Base-by-base conservation (phyloP, 148 eudicot species). In the Chenopodium suecicum region DNA sequence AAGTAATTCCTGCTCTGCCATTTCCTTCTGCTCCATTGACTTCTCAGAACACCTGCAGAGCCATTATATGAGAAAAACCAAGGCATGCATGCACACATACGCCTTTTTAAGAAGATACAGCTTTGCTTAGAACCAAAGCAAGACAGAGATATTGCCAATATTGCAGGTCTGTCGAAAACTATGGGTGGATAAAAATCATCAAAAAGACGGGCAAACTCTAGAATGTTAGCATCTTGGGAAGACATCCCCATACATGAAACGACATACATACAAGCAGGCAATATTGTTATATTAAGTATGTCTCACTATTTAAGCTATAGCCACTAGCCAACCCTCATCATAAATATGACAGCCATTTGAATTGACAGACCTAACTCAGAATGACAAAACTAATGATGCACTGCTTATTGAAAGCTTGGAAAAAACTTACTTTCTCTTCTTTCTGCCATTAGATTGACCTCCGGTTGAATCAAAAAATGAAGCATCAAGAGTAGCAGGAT, bases 401-500 rank as follows among this genome's bases (percentile, higher is more conserved):
- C 0, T 16, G 41, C 11, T 4, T 8, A 56, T 17, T 46, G 47
- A 48, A 73, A 34, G 17, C 2, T 72, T 19, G 32, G 1, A 27
- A 80, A 46, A 50, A 27, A 86, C 93, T 88, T 89, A 93, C 98
- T 89, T 92, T 82, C 93, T 90, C 86, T 83, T 95, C 81, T 89
- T 90, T 85, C 88, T 95, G 41, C 92, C 88, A 84, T 84, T 90
- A 81, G 89, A 91, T 75, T 86, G 83, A 73, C 97, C 97, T 83
- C 99, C 99, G 20, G 95, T 94, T 73, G 99, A 90, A 87, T 95
- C 99, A 84, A 95, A 94, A 75, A 92, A 79, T 60, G 98, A 91
- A 23, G 97, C 98, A 88, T 95, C 99, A 82, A 92, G 98, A 72
- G 97, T 95, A 74, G 99, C 99, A 73, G 99, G 99, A 82, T 95